A percentile compares a stretch with the other conserved stretches of the same genome.
These are phyloP conservation scores for Elongisporangium anandrum DNA, from an alignment of 352 stramenopile species.

Conservation along the genomic window DNA sequence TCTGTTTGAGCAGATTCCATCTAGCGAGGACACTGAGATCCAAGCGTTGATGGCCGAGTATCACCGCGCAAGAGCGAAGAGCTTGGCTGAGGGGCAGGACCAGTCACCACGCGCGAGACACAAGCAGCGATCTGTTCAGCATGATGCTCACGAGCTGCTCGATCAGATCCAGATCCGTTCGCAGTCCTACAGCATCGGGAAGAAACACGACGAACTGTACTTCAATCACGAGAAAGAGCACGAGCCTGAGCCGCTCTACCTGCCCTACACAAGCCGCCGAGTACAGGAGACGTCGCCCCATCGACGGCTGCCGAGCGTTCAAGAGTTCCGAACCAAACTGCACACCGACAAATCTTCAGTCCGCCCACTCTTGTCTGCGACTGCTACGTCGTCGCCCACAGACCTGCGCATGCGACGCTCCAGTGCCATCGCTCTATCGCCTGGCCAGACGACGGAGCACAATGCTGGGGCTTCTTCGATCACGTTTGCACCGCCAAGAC, in stretches of 20 bases:
- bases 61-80: conserved; percentile 10
- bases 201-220: neutral
- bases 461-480: too few species aligned
- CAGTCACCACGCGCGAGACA: neutral
- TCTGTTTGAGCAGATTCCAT: conserved; percentile 32
- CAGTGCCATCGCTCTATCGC: neutral
- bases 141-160: neutral
- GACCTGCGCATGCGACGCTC: neutral
- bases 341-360: conserved; percentile 40
- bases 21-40: conserved; percentile 27
- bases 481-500: neutral
- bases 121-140: neutral
- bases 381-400: neutral
- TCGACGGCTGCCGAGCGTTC: conserved; percentile 37
- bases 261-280: conserved; percentile 65
- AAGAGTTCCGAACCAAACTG: conserved; percentile 32
- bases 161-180: neutral
- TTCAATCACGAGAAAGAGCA: neutral
- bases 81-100: neutral
- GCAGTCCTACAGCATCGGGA: neutral
- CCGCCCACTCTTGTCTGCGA: conserved; percentile 13
- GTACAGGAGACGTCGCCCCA: conserved; percentile 37
- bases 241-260: conserved; percentile 24
- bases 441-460: neutral
- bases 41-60: conserved; percentile 29